Percentiles rank a stretch among this genome's conserved stretches.
phyloP scores from a whole-genome alignment of 192 early-diverging fungal genomes.

The Rhizophagus clarus region DNA sequence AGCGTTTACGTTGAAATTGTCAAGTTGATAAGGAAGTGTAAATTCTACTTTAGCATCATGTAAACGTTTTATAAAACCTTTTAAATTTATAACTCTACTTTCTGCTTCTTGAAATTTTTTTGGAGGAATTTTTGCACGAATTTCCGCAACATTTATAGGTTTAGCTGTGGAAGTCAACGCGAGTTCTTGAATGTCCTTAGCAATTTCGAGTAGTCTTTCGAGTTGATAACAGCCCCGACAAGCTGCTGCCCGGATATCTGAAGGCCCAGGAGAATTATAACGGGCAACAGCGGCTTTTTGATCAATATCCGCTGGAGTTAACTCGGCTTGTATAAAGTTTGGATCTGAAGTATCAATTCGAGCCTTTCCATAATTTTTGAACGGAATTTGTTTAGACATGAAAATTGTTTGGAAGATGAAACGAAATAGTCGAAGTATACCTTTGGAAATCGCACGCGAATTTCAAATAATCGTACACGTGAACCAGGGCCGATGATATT shows the following conservation, averaged over 20 bases:
- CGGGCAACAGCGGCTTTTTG: neutral
- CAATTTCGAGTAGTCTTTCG: neutral
- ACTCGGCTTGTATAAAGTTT: neutral
- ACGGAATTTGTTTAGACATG: neutral
- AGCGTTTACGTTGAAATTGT: neutral
- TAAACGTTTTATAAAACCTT: neutral
- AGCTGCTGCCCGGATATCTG: neutral
- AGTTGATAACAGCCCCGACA: neutral
- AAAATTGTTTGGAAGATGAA: neutral
- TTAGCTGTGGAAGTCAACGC: neutral
- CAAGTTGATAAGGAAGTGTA: neutral
- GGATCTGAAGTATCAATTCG: conserved; percentile 1
- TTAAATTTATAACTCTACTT: neutral
- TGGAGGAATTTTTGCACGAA: neutral
- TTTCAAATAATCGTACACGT: no score
- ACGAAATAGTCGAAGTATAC: no score
- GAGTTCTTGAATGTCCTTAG: neutral
- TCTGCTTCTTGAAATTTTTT: neutral
- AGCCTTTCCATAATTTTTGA: neutral
- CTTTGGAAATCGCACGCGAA: no score
- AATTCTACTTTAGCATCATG: neutral
- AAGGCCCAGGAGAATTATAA: neutral
- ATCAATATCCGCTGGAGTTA: neutral
- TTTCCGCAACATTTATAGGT: neutral
- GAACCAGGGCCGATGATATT: no score